Evolutionary conservation across 164 flowering plant species (phyloP), one percentile per base, ranked within the genome.

Genomic region (Chimonanthus praecox): DNA sequence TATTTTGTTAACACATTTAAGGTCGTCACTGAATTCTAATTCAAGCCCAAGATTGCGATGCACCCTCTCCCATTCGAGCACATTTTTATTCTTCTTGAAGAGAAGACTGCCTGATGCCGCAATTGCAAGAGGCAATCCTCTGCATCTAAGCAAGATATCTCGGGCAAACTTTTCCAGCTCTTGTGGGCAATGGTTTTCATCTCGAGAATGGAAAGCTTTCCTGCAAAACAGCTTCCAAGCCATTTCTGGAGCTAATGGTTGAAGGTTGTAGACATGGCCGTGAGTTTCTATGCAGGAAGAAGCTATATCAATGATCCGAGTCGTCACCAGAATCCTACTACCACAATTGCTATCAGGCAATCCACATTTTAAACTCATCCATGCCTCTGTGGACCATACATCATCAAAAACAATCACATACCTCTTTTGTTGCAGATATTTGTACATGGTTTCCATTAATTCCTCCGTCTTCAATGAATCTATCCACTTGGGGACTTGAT

Each of bases 121-220:
- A 75, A 84, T 80, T 16, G 89, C 87, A 50, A 86, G 70, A 6
- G 91, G 91, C 58, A 86, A 81, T 46, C 89, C 89, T 11, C 75
- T 73, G 47, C 89, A 88, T 68, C 81, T 85, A 33, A 70, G 72
- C 7, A 88, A 85, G 58, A 88, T 78, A 71, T 82, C 87, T 65
- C 76, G 70, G 15, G 84, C 85, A 5, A 82, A 54, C 5, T 7
- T 20, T 70, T 70, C 77, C 54, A 86, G 77, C 16, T 82, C 83
- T 18, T 74, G 70, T 46, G 75, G 8, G 10, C 44, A 20, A 21
- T 13, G 0, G 15, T 9, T 16, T 10, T 54, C 16, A 4, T 54
- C 15, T 54, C 4, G 4, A 16, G 60, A 54, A 33, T 33, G 33
- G 60, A 74, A 69, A 13, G 73, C 73, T 21, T 16, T 50, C 51